These are phyloP conservation scores for Magnusiomyces ingens DNA, from an alignment of 1,139 yeast species.

Conservation along the genomic window DNA sequence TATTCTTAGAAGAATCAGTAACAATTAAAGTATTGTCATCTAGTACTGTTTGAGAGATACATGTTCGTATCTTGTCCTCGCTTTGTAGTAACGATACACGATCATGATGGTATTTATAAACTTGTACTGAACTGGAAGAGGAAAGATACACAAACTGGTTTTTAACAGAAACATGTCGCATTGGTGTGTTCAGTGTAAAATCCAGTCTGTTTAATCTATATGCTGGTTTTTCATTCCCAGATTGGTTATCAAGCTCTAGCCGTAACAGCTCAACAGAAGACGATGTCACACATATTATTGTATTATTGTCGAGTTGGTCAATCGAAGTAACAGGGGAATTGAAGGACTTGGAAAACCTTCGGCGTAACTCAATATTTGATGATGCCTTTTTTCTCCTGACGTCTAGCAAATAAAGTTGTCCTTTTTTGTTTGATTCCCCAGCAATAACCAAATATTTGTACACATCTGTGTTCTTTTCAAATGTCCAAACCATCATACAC, in stretches of 20 bases:
- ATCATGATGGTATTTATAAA: no score
- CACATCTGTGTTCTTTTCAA: no score
- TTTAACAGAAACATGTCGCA: no score
- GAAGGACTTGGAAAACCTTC: neutral
- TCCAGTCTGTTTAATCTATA: no score
- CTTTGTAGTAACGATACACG: neutral
- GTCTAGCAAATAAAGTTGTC: neutral
- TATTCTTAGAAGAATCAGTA: neutral
- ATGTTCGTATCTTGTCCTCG: neutral
- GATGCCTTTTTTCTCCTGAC: neutral
- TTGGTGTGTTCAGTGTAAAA: no score
- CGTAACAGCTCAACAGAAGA: no score
- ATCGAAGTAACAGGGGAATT: neutral
- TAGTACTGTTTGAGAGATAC: neutral
- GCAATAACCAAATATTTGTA: constrained; percentile 1
- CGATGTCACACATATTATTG: neutral
- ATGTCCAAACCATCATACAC: no score
- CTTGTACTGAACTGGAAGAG: no score
- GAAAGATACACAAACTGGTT: no score
- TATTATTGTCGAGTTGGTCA: neutral
- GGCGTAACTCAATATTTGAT: neutral
- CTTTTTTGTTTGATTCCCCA: neutral
- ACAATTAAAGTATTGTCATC: neutral
- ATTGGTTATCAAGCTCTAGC: no score
- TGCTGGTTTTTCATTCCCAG: no score